Evolutionary conservation across 768 basidiomycete species (phyloP).

Genomic region (Amanita thiersii): DNA sequence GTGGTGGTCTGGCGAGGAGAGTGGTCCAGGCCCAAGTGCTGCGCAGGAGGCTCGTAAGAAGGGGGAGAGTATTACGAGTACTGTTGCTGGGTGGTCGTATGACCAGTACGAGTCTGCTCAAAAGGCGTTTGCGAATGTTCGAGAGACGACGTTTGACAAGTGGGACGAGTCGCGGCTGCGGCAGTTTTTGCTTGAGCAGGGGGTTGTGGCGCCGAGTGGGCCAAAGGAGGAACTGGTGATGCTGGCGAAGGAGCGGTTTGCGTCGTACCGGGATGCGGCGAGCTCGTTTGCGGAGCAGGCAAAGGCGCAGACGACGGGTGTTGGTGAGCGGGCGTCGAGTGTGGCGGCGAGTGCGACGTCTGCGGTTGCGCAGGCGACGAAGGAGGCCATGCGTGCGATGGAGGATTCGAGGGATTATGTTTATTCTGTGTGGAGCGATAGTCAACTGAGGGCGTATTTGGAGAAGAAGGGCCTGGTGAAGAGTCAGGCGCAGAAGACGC

Average conservation of each 20-base stretch:
- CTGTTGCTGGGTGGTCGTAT: constrained; percentile 44
- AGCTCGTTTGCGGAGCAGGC: constrained; percentile 44
- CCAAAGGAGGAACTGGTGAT: constrained; percentile 73
- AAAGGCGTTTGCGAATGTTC: constrained; percentile 48
- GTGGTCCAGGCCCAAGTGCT: too few species aligned
- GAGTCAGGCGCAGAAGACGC: constrained; percentile 48
- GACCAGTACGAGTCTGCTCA: constrained; percentile 62
- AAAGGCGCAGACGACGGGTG: constrained; percentile 32
- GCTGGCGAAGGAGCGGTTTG: constrained; percentile 67
- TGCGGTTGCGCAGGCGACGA: constrained; percentile 40
- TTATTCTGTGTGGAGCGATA: constrained; percentile 87
- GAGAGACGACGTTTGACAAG: constrained; percentile 56
- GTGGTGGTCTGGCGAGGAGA: constrained; percentile 30
- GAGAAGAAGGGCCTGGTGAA: constrained; percentile 68
- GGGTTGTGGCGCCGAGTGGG: constrained; percentile 75
- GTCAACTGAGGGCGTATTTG: constrained; percentile 60
- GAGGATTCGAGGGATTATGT: constrained; percentile 82
- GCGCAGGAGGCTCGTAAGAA: too few species aligned
- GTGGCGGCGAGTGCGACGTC: constrained; percentile 20
- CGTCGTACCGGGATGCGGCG: constrained; percentile 51
- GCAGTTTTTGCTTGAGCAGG: constrained; percentile 80
- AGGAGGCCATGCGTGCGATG: constrained; percentile 38
- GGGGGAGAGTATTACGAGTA: too few species aligned
- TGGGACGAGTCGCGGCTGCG: constrained; percentile 85
- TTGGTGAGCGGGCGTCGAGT: constrained; percentile 31